Percentiles rank a stretch among this genome's conserved stretches.
These are phyloP conservation scores for Mayamaea pseudoterrestris DNA, from an alignment of 108 stramenopile species.

Conservation along the genomic window DNA sequence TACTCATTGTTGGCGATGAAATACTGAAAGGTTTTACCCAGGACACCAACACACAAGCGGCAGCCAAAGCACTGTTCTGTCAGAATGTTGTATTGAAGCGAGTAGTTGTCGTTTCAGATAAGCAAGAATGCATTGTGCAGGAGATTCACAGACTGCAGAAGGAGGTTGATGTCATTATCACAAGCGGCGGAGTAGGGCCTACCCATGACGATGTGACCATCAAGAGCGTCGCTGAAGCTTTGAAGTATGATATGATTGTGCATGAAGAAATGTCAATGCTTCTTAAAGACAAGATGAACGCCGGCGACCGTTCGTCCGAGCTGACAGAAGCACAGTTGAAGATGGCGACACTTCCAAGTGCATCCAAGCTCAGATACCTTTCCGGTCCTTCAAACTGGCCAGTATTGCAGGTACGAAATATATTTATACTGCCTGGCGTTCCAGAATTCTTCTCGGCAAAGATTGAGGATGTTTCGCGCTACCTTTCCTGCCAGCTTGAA, in stretches of 20 bases:
- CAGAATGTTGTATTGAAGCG: slow-evolving; percentile 59
- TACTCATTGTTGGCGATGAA: slow-evolving; percentile 91
- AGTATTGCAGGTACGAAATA: slow-evolving; percentile 76
- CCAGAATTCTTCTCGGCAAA: slow-evolving; percentile 82
- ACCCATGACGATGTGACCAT: slow-evolving; percentile 97
- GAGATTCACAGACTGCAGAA: slow-evolving; percentile 57
- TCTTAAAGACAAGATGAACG: slow-evolving; percentile 29
- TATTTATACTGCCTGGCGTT: slow-evolving; percentile 92
- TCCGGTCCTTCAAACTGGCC: slow-evolving; percentile 61
- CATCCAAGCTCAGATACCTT: slow-evolving; percentile 53
- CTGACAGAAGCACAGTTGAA: slow-evolving; percentile 73
- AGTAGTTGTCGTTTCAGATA: slow-evolving; percentile 81
- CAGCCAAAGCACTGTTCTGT: slow-evolving; percentile 68
- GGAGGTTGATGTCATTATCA: slow-evolving; percentile 80
- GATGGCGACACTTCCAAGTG: slow-evolving; percentile 70
- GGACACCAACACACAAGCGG: slow-evolving; percentile 80
- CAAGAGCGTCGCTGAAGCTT: slow-evolving; percentile 74
- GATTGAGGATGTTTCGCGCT: slow-evolving; percentile 60
- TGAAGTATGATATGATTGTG: slow-evolving; percentile 48
- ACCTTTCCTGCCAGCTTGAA: slow-evolving; percentile 44
- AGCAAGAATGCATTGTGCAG: slow-evolving; percentile 57
- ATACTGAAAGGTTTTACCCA: slow-evolving; percentile 84
- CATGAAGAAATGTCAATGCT: slow-evolving; percentile 84
- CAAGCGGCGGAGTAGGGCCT: slow-evolving; percentile 92
- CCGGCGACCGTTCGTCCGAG: slow-evolving; percentile 12